Evolutionary conservation across 352 stramenopile species (phyloP).

Genomic region (Globisporangium cylindrosporum): DNA sequence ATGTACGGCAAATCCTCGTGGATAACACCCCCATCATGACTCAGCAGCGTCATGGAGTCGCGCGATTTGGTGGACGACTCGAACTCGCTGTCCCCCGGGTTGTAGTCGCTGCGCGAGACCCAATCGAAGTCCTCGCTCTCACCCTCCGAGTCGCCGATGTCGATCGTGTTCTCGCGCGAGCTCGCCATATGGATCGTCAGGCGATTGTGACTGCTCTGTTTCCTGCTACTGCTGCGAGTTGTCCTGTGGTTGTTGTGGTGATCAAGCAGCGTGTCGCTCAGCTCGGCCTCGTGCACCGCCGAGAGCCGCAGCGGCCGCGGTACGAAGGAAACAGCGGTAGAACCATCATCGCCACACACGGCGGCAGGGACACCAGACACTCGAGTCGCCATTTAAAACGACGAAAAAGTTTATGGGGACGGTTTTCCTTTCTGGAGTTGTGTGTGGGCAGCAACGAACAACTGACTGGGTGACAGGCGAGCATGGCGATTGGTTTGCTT

Average conservation of each 20-base stretch:
- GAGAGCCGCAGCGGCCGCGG: neutral
- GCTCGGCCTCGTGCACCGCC: constrained; percentile 3
- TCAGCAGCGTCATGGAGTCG: constrained; percentile 13
- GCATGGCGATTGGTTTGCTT: neutral
- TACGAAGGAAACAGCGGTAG: neutral
- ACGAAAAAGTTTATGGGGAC: neutral
- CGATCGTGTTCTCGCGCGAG: constrained; percentile 1
- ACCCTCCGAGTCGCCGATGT: constrained; percentile 8
- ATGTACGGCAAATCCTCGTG: constrained; percentile 19
- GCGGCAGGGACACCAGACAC: neutral
- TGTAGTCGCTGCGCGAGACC: constrained; percentile 15
- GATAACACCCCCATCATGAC: constrained; percentile 19
- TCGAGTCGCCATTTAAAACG: neutral
- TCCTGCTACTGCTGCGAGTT: neutral
- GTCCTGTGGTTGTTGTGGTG: neutral
- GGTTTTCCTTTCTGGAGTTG: neutral
- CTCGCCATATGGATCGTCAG: constrained; percentile 6
- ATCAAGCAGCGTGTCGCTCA: constrained; percentile 1
- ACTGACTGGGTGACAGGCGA: neutral
- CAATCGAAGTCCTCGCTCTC: neutral
- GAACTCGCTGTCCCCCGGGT: constrained; percentile 5
- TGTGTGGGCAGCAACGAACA: neutral
- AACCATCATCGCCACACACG: neutral
- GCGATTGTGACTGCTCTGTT: neutral
- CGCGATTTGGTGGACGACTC: constrained; percentile 12